These are phyloP conservation scores for Schwanniomyces pseudopolymorphus DNA, from an alignment of 805 yeast species.

Conservation along the genomic window DNA sequence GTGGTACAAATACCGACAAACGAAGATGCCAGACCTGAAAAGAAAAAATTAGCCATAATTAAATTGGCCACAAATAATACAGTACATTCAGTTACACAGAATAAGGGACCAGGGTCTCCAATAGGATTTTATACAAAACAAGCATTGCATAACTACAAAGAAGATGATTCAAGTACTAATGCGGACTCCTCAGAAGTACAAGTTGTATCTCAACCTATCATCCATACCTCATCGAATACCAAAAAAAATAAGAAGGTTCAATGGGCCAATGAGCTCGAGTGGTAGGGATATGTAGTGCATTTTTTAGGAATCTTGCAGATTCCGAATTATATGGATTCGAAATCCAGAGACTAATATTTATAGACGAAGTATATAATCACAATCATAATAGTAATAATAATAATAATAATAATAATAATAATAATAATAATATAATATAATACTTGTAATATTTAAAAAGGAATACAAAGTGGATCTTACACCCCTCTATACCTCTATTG, in stretches of 20 bases:
- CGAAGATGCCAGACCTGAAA: conserved; percentile 16
- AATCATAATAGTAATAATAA: too few relatives aligned
- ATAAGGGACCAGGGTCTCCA: neutral
- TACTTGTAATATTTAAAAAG: too few relatives aligned
- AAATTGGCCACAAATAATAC: conserved; percentile 27
- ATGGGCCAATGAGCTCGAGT: conserved; percentile 36
- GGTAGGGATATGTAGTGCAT: too few relatives aligned
- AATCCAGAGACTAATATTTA: too few relatives aligned
- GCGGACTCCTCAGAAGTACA: conserved; percentile 19
- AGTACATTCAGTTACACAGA: neutral
- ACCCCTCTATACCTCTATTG: too few relatives aligned
- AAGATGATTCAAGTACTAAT: conserved; percentile 6
- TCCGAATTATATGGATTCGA: too few relatives aligned
- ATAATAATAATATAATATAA: too few relatives aligned
- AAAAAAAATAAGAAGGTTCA: conserved; percentile 15
- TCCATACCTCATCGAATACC: neutral
- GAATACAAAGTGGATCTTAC: too few relatives aligned
- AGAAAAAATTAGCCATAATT: conserved; percentile 41
- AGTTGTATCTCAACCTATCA: conserved; percentile 14
- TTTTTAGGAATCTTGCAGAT: too few relatives aligned
- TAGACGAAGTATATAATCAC: too few relatives aligned
- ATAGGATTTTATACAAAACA: conserved; percentile 31
- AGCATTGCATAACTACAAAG: conserved; percentile 24
- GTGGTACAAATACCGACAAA: conserved; percentile 59
- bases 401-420: too few relatives aligned